Evolutionary conservation across 1,139 yeast species (phyloP).

Genomic region (Yamadazyma aaseri): DNA sequence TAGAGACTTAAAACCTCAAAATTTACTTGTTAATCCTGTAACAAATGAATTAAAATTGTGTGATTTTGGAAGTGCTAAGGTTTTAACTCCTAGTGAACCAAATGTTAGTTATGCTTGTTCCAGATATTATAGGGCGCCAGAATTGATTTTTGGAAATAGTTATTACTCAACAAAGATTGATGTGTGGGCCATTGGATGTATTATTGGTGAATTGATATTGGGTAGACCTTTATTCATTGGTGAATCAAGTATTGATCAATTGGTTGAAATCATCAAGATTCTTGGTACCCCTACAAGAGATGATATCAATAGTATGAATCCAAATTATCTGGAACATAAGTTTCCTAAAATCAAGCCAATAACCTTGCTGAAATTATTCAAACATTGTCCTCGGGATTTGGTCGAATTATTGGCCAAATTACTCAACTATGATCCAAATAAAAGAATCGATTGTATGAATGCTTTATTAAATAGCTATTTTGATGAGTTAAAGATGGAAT

Average conservation of each 20-base stretch:
- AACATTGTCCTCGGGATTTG: slow-evolving; percentile 59
- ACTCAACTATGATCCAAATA: slow-evolving; percentile 74
- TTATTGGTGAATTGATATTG: slow-evolving; percentile 90
- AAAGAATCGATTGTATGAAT: slow-evolving; percentile 66
- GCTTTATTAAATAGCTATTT: slow-evolving; percentile 72
- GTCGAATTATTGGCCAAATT: slow-evolving; percentile 58
- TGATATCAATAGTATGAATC: slow-evolving; percentile 93
- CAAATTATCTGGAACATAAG: slow-evolving; percentile 95
- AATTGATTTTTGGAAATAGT: slow-evolving; percentile 85
- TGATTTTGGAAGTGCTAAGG: slow-evolving; percentile 82
- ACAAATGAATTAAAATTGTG: slow-evolving; percentile 68
- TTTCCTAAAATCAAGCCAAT: slow-evolving; percentile 96
- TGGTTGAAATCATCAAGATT: slow-evolving; percentile 93
- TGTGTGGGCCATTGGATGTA: slow-evolving; percentile 98
- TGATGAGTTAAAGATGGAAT: slow-evolving; percentile 64
- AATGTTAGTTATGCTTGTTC: slow-evolving; percentile 79
- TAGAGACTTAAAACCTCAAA: slow-evolving; percentile 83
- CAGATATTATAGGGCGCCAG: slow-evolving; percentile 82
- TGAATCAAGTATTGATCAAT: slow-evolving; percentile 94
- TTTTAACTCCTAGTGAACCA: slow-evolving; percentile 69
- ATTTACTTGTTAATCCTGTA: slow-evolving; percentile 69
- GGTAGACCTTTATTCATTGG: slow-evolving; percentile 98
- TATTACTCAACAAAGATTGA: slow-evolving; percentile 96
- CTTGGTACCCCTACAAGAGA: slow-evolving; percentile 96
- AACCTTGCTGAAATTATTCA: slow-evolving; percentile 80